phyloP scores from a whole-genome alignment of 306 rosid species.

The Cucurbita pepo region DNA sequence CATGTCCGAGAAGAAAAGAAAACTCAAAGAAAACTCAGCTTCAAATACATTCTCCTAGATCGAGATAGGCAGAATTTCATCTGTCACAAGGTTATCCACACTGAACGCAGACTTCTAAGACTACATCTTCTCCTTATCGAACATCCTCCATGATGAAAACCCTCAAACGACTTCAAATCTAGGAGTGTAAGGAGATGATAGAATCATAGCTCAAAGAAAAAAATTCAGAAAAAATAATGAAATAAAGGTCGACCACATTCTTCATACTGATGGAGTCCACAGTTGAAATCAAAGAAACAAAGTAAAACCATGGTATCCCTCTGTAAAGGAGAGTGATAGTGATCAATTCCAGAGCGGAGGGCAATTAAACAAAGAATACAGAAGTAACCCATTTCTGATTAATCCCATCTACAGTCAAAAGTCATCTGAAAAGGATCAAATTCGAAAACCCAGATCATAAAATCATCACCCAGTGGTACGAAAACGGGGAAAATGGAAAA shows the following conservation, averaged over 20 bases:
- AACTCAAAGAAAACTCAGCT: neutral
- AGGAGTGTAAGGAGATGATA: neutral
- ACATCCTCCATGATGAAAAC: neutral
- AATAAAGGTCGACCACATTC: neutral
- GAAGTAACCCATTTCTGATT: too few species aligned
- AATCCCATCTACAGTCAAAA: too few species aligned
- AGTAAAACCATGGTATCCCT: too few species aligned
- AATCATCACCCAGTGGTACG: too few species aligned
- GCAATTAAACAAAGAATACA: neutral
- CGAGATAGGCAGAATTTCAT: neutral
- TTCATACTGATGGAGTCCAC: neutral
- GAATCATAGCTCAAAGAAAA: neutral
- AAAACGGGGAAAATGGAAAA: conserved; percentile 15
- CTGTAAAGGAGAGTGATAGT: neutral
- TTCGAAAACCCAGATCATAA: neutral
- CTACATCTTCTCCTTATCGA: neutral
- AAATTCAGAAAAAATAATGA: neutral
- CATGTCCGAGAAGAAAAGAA: too few species aligned
- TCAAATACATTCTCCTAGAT: neutral
- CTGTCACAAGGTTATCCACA: too few species aligned
- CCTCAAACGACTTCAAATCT: neutral
- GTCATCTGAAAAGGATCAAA: neutral
- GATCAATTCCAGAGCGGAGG: neutral
- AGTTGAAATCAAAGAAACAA: neutral
- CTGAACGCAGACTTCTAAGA: neutral